Percentiles rank a stretch among this genome's conserved stretches.
Evolutionary conservation across 1,139 yeast genomes (phyloP).

Genomic region (Taphrina populina): DNA sequence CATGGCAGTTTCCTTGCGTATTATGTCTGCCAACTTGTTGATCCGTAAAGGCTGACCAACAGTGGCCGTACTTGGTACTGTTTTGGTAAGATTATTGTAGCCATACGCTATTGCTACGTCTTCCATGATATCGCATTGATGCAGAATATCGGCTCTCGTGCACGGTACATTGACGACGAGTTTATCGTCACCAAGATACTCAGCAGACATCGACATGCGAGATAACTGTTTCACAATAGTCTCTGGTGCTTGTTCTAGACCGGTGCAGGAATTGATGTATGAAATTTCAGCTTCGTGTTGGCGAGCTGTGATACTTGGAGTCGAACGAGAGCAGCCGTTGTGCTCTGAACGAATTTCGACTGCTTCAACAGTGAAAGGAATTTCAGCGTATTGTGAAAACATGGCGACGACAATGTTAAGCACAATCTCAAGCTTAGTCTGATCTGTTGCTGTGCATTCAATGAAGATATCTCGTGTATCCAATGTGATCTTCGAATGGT

Average conservation of each 20-base stretch:
- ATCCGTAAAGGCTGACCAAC: slow-evolving; percentile 87
- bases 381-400: slow-evolving; percentile 83
- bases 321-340: slow-evolving; percentile 70
- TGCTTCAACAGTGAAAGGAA: slow-evolving; percentile 73
- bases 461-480: slow-evolving; percentile 85
- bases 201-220: slow-evolving; percentile 78
- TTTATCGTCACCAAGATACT: slow-evolving; percentile 53
- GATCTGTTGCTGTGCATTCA: slow-evolving; percentile 94
- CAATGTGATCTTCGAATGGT: slow-evolving; percentile 81
- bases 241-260: slow-evolving; percentile 66
- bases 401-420: slow-evolving; percentile 89
- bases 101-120: slow-evolving; percentile 98
- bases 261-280: slow-evolving; percentile 90
- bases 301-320: slow-evolving; percentile 73
- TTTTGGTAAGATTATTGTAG: slow-evolving; percentile 71
- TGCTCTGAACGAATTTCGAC: slow-evolving; percentile 80
- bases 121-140: slow-evolving; percentile 98
- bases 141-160: slow-evolving; percentile 92
- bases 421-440: slow-evolving; percentile 86
- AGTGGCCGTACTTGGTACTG: slow-evolving; percentile 76
- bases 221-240: slow-evolving; percentile 67
- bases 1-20: slow-evolving; percentile 87
- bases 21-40: slow-evolving; percentile 85
- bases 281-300: slow-evolving; percentile 69
- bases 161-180: slow-evolving; percentile 79